These are phyloP conservation scores for Graphilbum fragrans DNA, from an alignment of 2,329 filamentous ascomycete species.

Conservation along the genomic window DNA sequence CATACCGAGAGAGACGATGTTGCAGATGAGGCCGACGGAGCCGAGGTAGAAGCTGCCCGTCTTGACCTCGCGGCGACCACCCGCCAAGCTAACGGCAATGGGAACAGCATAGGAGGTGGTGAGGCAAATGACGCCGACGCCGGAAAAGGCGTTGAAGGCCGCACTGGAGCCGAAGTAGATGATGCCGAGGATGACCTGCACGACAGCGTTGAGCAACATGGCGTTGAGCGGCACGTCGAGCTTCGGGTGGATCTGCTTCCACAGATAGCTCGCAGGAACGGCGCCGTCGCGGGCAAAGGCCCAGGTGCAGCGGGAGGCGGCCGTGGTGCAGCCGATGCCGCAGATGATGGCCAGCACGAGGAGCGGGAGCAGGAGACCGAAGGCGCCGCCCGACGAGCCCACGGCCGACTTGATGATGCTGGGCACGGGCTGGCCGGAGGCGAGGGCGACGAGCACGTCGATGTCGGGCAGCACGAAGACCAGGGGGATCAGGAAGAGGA, in stretches of 20 bases:
- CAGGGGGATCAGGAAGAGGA: conserved; percentile 57
- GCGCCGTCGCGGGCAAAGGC: conserved; percentile 60
- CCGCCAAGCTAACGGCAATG: conserved; percentile 15
- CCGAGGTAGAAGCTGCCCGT: conserved; percentile 3
- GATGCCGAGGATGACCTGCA: conserved; percentile 51
- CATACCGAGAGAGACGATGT: background rate
- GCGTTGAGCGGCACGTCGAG: conserved; percentile 57
- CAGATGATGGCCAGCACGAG: conserved; percentile 56
- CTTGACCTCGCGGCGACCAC: conserved; percentile 1
- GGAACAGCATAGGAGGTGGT: conserved; percentile 58
- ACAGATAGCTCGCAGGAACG: conserved; percentile 49
- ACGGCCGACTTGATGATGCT: conserved; percentile 51
- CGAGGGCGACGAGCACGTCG: conserved; percentile 35
- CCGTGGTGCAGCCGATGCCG: conserved; percentile 58
- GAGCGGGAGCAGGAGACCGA: conserved; percentile 51
- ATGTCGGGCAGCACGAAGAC: conserved; percentile 59
- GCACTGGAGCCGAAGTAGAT: conserved; percentile 59
- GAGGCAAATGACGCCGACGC: conserved; percentile 57
- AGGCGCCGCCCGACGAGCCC: conserved; percentile 46
- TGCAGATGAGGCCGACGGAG: background rate
- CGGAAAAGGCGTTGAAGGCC: conserved; percentile 63
- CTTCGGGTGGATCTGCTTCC: conserved; percentile 48
- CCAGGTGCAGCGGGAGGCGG: conserved; percentile 55
- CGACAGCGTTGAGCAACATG: conserved; percentile 58
- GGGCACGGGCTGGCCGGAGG: conserved; percentile 50